A percentile compares a stretch with the other conserved stretches of the same genome.
phyloP scores from a whole-genome alignment of 179 eudicot species.

The Beta lomatogona region DNA sequence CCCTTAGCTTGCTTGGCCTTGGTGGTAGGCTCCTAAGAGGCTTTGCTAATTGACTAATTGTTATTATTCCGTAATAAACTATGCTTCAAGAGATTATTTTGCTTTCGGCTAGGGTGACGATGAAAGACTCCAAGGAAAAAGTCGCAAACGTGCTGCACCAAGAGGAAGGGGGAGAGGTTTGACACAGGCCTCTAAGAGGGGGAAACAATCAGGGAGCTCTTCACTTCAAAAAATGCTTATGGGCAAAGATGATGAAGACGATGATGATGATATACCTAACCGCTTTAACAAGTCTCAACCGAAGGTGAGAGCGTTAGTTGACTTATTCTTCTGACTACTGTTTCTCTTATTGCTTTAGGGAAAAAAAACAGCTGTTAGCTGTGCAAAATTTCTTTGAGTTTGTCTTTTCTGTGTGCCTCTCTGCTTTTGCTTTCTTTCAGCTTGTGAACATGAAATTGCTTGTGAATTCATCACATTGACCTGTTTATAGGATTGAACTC shows the following conservation, averaged over 20 bases:
- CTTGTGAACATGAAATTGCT: background rate
- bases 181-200: constrained; percentile 74
- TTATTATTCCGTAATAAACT: background rate
- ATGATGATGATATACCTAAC: constrained; percentile 58
- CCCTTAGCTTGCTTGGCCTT: background rate
- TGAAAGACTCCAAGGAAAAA: constrained; percentile 50
- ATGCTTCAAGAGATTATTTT: constrained; percentile 8
- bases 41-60: background rate
- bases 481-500: background rate
- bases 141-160: constrained; percentile 86
- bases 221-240: constrained; percentile 65
- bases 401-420: background rate
- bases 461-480: constrained; percentile 8
- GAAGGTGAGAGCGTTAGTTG: constrained; percentile 50
- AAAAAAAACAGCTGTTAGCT: background rate
- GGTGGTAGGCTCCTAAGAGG: background rate
- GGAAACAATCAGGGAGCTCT: constrained; percentile 66
- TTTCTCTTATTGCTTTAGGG: constrained; percentile 3
- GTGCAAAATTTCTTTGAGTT: background rate
- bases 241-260: constrained; percentile 61
- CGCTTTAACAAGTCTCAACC: constrained; percentile 64
- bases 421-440: background rate
- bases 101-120: constrained; percentile 52
- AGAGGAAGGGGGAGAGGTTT: constrained; percentile 85
- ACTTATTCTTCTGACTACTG: background rate